These are phyloP conservation scores for Pulveroboletus sp. DNA, from an alignment of 768 basidiomycete species.

Conservation along the genomic window DNA sequence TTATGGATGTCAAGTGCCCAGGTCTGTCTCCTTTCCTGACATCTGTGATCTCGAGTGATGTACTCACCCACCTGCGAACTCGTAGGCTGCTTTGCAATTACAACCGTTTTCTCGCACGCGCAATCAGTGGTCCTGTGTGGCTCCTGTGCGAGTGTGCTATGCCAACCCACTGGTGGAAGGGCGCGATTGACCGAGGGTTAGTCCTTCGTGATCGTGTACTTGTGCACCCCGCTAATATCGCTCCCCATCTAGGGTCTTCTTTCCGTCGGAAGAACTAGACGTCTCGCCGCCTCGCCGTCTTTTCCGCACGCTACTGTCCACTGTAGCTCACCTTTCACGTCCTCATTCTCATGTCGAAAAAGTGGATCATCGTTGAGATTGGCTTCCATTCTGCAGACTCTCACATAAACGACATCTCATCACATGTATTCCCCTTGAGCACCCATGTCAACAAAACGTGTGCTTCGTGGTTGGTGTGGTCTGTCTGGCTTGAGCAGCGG, in stretches of 20 bases:
- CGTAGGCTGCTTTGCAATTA: slow-evolving; percentile 90
- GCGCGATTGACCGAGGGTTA: slow-evolving; percentile 96
- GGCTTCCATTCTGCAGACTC: slow-evolving; percentile 3
- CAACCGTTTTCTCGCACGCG: slow-evolving; percentile 98
- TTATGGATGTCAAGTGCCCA: slow-evolving; percentile 99
- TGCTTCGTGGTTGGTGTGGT: neutral
- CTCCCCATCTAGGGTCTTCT: slow-evolving; percentile 69
- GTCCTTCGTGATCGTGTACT: slow-evolving; percentile 25
- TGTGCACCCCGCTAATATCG: slow-evolving; percentile 7
- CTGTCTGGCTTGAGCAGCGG: neutral
- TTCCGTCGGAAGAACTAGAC: slow-evolving; percentile 92
- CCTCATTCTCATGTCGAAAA: slow-evolving; percentile 9
- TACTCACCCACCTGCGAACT: neutral
- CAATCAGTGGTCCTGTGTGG: slow-evolving; percentile 95
- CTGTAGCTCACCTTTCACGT: neutral
- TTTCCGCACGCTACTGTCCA: neutral
- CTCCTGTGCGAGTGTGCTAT: slow-evolving; percentile 89
- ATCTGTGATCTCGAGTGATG: neutral
- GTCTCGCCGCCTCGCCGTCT: neutral
- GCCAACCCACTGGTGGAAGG: slow-evolving; percentile 98
- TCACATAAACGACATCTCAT: slow-evolving; percentile 3
- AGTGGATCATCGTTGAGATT: slow-evolving; percentile 10
- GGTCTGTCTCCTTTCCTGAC: slow-evolving; percentile 46
- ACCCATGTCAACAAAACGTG: neutral
- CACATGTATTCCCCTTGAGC: slow-evolving; percentile 10